Evolutionary conservation across 2,329 filamentous ascomycete species (phyloP), one percentile per base, ranked within the genome.

Genomic region (Pseudogymnoascus sp.): DNA sequence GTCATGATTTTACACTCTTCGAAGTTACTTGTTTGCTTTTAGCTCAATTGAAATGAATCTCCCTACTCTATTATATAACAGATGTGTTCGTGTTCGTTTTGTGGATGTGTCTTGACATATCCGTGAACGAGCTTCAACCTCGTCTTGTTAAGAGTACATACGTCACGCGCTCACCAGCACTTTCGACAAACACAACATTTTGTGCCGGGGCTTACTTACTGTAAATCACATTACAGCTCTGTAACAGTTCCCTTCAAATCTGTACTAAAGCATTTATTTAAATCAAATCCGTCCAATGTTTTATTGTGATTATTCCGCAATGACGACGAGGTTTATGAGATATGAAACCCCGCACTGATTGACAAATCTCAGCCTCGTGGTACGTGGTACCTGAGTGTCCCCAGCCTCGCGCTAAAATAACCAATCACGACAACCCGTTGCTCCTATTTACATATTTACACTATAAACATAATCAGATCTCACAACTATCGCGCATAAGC

Each of bases 401-500:
- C 18, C 47, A 56, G 47, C 47, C 47, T 56, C 10, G 25, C 47
- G 25, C 47, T 56, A 56, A 33, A 56, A 16, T 56, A 56, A 53
- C 47, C 47, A 56, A 56, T 33, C 47, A 33, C 47, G n/a, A 56
- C 47, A 33, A 31, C 47, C n/a, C 5, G 28, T 56, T 56, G 47
- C 47, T 56, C 33, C 47, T 56, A 56, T 56, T 56, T 56, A 56
- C 47, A 56, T 56, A 56, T 56, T 56, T 56, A 56, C 47, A 33
- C n/a, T 33, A 33, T 56, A 28, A 56, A 56, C 47, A 56, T 56
- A 56, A 56, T 33, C 25, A 6, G 2, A 50, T 56, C 18, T 18
- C 47, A 56, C 25, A 5, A 33, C 47, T 56, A 4, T 33, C 47
- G 25, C 47, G 1, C 47, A 33, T 18, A 56, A 31, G 2, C n/a